These are phyloP conservation scores for Petrea volubilis DNA, from an alignment of 257 asterid genomes.

Conservation along the genomic window DNA sequence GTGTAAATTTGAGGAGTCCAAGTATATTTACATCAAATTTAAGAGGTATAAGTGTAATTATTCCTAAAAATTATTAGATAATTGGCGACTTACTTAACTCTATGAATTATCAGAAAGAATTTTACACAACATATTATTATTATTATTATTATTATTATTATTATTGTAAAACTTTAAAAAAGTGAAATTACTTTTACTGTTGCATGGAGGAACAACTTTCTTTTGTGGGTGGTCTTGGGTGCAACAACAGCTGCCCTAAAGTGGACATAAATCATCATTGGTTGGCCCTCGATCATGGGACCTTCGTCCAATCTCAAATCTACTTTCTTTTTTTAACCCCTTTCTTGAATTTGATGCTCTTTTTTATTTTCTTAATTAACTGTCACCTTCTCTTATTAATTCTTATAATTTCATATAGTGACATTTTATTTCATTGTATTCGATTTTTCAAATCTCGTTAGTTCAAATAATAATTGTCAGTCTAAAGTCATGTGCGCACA, in stretches of 20 bases:
- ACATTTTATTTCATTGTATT: not conserved
- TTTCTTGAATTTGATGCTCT: conserved; percentile 23
- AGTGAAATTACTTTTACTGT: conserved; percentile 25
- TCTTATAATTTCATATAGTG: not conserved
- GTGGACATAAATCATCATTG: conserved; percentile 20
- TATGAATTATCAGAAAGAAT: no score
- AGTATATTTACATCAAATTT: no score
- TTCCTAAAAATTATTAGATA: no score
- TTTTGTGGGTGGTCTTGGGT: not conserved
- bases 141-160: no score
- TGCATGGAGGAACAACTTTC: not conserved
- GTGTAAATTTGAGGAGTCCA: no score
- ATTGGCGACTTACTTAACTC: no score
- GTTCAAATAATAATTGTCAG: not conserved
- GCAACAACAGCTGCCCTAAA: not conserved
- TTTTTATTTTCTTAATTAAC: not conserved
- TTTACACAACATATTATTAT: no score
- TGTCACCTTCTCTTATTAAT: not conserved
- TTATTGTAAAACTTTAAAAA: not conserved
- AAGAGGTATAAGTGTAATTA: no score
- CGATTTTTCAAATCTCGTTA: not conserved
- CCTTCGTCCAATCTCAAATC: conserved; percentile 12
- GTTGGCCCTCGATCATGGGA: conserved; percentile 46
- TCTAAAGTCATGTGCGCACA: not conserved
- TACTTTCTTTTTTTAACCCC: not conserved